Conservation (phyloP, 2,329 filamentous ascomycete genomes). For the Plenodomus lindquistii region DNA sequence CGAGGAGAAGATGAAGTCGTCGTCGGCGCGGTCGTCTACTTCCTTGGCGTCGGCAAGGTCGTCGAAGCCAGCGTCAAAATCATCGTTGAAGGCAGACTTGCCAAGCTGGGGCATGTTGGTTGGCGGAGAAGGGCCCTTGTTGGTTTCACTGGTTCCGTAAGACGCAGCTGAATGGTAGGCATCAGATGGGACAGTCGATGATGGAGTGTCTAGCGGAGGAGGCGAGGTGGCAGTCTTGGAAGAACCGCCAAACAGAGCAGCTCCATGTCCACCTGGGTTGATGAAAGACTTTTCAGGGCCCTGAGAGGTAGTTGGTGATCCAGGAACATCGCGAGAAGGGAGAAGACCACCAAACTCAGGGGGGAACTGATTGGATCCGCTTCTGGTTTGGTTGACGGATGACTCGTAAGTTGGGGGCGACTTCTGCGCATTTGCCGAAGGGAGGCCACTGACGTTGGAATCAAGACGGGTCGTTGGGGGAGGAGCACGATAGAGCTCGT, state of each 20-base stretch:
- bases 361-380: slow-evolving; percentile 53
- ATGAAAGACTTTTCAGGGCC: slow-evolving; percentile 45
- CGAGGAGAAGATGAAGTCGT: slow-evolving; percentile 75
- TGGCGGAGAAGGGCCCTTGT: slow-evolving; percentile 34
- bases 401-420: slow-evolving; percentile 63
- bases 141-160: slow-evolving; percentile 40
- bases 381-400: slow-evolving; percentile 41
- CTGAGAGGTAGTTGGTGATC: slow-evolving; percentile 40
- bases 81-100: slow-evolving; percentile 67
- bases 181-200: slow-evolving; percentile 47
- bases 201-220: slow-evolving; percentile 45
- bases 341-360: slow-evolving; percentile 61
- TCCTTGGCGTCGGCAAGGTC: slow-evolving; percentile 84
- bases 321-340: slow-evolving; percentile 59
- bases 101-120: slow-evolving; percentile 42
- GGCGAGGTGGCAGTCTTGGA: slow-evolving; percentile 44
- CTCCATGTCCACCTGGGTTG: slow-evolving; percentile 44
- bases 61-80: slow-evolving; percentile 79
- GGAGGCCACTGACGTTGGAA: slow-evolving; percentile 49
- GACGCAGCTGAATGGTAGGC: slow-evolving; percentile 49
- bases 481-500: slow-evolving; percentile 38
- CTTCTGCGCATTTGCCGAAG: slow-evolving; percentile 58
- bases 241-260: slow-evolving; percentile 45
- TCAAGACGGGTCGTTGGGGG: slow-evolving; percentile 42
- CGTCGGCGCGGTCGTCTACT: slow-evolving; percentile 65